Conservation (phyloP, 2,329 filamentous ascomycete species). For the Magnaporthiopsis poae region DNA sequence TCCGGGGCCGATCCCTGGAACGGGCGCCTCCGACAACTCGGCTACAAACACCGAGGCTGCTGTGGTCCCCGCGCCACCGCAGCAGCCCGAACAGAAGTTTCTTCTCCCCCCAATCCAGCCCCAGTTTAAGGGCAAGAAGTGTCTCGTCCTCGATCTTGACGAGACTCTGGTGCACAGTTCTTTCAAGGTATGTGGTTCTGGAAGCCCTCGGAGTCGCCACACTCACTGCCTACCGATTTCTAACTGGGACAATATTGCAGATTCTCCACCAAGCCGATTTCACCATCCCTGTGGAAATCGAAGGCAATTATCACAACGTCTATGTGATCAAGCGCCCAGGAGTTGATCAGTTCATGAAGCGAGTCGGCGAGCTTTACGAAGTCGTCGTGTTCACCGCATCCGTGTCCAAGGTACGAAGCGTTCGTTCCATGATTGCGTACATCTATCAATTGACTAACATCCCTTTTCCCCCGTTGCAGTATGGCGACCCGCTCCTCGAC, state of each 20-base stretch:
- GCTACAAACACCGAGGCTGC: slow-evolving; percentile 28
- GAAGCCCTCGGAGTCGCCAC: not conserved
- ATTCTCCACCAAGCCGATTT: slow-evolving; percentile 97
- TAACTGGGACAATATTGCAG: slow-evolving; percentile 33
- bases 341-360: slow-evolving; percentile 97
- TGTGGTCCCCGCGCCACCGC: slow-evolving; percentile 35
- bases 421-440: not conserved
- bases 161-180: slow-evolving; percentile 97
- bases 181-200: slow-evolving; percentile 64
- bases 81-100: slow-evolving; percentile 49
- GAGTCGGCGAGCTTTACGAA: slow-evolving; percentile 93
- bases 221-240: not conserved
- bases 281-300: slow-evolving; percentile 96
- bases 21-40: slow-evolving; percentile 24
- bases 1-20: slow-evolving; percentile 31
- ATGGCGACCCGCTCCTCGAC: slow-evolving; percentile 89
- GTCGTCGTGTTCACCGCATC: slow-evolving; percentile 98
- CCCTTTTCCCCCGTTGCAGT: slow-evolving; percentile 41
- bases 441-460: slow-evolving; percentile 15
- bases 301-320: slow-evolving; percentile 97
- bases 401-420: slow-evolving; percentile 71
- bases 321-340: slow-evolving; percentile 99
- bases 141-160: slow-evolving; percentile 86
- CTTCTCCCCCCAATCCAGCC: slow-evolving; percentile 74
- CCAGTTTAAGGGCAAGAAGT: slow-evolving; percentile 79